Evolutionary conservation across 441 rosid genomes (phyloP).

Genomic region (Manihot esculenta): DNA sequence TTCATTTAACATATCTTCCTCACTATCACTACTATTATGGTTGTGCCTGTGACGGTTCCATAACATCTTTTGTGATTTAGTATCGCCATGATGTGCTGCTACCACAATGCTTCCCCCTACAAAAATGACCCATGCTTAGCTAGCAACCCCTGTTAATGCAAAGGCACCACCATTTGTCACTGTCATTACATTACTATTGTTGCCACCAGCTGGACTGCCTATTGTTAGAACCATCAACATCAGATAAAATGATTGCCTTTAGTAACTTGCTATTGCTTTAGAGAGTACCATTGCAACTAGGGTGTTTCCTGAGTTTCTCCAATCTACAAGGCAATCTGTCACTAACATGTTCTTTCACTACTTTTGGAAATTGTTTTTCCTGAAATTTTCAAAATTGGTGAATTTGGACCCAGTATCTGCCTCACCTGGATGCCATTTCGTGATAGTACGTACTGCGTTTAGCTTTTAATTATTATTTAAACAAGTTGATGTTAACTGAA

Average conservation of each 20-base stretch:
- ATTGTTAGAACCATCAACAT: background rate
- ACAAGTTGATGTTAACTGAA: slow-evolving; percentile 1
- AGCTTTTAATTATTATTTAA: background rate
- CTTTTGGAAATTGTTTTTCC: background rate
- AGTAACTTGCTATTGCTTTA: background rate
- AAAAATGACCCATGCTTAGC: background rate
- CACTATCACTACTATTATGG: background rate
- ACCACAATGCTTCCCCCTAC: background rate
- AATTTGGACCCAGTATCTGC: background rate
- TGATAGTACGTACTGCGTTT: background rate
- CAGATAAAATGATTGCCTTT: background rate
- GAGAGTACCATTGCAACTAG: background rate
- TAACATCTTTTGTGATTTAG: background rate
- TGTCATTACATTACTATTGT: background rate
- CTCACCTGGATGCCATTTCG: background rate
- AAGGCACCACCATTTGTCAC: background rate
- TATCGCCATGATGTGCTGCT: background rate
- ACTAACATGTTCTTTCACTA: background rate
- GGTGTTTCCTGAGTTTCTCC: background rate
- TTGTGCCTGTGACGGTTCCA: background rate
- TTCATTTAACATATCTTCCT: background rate
- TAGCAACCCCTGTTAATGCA: background rate
- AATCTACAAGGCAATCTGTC: background rate
- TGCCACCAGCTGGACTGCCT: background rate
- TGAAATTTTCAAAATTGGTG: background rate